Percentiles rank a stretch among this genome's conserved stretches.
These are phyloP conservation scores for Colletotrichum magnum DNA, from an alignment of 2,329 filamentous ascomycete genomes.

Conservation along the genomic window DNA sequence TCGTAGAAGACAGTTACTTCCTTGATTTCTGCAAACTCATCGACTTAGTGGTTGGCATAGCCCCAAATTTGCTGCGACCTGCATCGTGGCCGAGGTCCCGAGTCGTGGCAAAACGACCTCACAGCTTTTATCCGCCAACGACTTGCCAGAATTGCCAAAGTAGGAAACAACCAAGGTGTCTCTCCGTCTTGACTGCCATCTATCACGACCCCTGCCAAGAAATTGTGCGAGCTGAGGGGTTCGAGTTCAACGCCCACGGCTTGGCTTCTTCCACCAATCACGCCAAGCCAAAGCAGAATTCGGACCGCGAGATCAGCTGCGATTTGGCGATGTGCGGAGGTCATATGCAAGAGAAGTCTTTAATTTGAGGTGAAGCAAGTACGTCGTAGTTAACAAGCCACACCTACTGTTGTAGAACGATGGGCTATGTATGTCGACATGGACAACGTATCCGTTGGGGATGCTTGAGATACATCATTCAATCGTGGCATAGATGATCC, in stretches of 20 bases:
- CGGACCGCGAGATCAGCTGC: background rate
- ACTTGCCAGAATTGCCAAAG: background rate
- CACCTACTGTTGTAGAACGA: too few species aligned
- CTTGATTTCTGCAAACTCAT: background rate
- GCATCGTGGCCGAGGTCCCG: too few species aligned
- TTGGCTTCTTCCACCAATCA: slow-evolving; percentile 25
- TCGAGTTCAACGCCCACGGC: background rate
- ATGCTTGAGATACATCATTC: too few species aligned
- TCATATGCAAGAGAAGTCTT: background rate
- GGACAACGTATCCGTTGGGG: too few species aligned
- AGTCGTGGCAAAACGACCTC: background rate
- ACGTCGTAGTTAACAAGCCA: too few species aligned
- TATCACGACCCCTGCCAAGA: background rate
- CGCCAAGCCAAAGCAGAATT: background rate
- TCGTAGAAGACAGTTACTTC: background rate
- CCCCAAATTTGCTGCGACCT: background rate
- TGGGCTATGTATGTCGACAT: too few species aligned
- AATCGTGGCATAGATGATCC: too few species aligned
- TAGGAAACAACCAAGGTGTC: background rate
- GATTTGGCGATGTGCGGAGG: background rate
- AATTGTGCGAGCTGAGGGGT: background rate
- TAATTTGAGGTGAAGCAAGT: background rate
- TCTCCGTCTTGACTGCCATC: background rate
- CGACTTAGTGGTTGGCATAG: background rate
- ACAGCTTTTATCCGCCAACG: background rate